phyloP scores from a whole-genome alignment of 768 basidiomycete genomes.

The Candolleomyces efflorescens region DNA sequence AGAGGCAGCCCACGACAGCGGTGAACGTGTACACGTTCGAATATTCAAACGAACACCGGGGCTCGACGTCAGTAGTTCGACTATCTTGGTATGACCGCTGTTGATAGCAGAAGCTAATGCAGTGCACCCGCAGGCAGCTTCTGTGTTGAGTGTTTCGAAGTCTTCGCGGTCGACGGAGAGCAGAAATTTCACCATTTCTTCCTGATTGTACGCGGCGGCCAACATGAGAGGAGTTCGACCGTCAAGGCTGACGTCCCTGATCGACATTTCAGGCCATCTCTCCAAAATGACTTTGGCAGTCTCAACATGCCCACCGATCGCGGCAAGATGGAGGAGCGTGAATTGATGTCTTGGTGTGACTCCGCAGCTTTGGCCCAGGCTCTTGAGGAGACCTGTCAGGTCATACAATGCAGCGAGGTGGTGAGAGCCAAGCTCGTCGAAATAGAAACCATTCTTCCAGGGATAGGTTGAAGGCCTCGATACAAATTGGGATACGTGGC shows the following conservation, averaged over 20 bases:
- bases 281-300: neutral
- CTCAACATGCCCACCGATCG: neutral
- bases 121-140: neutral
- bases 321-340: neutral
- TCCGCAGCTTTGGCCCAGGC: neutral
- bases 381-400: neutral
- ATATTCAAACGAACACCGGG: neutral
- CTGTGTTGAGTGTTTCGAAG: neutral
- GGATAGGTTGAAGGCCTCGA: neutral
- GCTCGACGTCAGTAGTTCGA: neutral
- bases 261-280: neutral
- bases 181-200: neutral
- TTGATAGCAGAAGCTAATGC: neutral
- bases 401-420: neutral
- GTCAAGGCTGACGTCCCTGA: neutral
- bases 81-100: neutral
- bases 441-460: neutral
- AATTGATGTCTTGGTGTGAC: neutral
- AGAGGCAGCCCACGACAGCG: neutral
- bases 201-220: neutral
- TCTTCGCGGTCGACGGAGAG: neutral
- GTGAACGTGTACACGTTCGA: neutral
- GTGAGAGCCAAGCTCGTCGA: neutral
- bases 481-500: neutral
- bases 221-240: neutral